phyloP scores from a whole-genome alignment of 2,329 filamentous ascomycete genomes.

The Colletotrichum higginsianum region DNA sequence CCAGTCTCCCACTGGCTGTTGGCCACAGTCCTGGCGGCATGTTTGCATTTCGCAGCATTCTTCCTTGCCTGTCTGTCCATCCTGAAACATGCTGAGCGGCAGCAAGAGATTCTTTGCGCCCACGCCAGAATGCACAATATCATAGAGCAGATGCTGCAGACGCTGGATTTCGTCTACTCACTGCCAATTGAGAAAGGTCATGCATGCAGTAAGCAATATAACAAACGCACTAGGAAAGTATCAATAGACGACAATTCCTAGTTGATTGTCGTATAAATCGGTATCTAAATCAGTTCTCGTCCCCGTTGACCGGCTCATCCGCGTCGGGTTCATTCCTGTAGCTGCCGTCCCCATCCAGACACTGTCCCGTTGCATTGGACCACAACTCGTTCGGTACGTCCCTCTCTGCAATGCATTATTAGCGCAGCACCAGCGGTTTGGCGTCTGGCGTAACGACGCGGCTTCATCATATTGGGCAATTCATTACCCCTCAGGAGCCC shows the following conservation, averaged over 20 bases:
- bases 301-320: background rate
- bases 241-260: too few relatives aligned
- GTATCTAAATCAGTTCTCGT: background rate
- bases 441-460: too few relatives aligned
- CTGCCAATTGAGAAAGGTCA: background rate
- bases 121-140: too few relatives aligned
- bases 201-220: too few relatives aligned
- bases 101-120: slow-evolving; percentile 8
- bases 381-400: background rate
- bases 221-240: too few relatives aligned
- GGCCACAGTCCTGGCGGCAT: background rate
- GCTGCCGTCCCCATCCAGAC: background rate
- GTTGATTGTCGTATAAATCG: too few relatives aligned
- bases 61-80: slow-evolving; percentile 24
- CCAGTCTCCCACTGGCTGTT: too few relatives aligned
- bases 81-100: slow-evolving; percentile 34
- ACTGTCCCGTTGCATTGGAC: background rate
- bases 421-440: too few relatives aligned
- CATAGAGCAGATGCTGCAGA: background rate
- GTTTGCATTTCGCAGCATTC: slow-evolving; percentile 12
- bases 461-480: background rate
- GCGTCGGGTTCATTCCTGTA: background rate
- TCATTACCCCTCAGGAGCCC: background rate
- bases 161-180: background rate
- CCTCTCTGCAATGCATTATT: too few relatives aligned